These are phyloP conservation scores for Acacia acuminata DNA, from an alignment of 306 rosid genomes.

Conservation along the genomic window DNA sequence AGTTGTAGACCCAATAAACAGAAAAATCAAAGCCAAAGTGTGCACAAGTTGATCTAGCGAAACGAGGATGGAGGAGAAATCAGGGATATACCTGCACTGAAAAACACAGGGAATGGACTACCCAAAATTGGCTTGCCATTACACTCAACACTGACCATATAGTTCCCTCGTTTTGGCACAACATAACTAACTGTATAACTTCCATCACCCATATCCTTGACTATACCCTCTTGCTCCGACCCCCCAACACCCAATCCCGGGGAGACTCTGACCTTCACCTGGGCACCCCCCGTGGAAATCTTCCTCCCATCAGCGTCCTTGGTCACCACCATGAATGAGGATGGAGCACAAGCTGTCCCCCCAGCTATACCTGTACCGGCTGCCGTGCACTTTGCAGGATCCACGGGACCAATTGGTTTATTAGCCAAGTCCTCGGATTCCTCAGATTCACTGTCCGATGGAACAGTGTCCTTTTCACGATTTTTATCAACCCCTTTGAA, in stretches of 20 bases:
- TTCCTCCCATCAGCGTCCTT: conserved; percentile 91
- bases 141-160: conserved; percentile 89
- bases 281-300: conserved; percentile 71
- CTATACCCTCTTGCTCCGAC: conserved; percentile 90
- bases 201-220: conserved; percentile 95
- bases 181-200: conserved; percentile 87
- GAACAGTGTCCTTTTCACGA: conserved; percentile 50
- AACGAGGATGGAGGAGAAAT: neutral
- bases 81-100: conserved; percentile 89
- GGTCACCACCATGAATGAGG: conserved; percentile 72
- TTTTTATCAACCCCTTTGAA: conserved; percentile 63
- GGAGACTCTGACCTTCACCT: conserved; percentile 69
- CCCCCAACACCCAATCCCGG: conserved; percentile 98
- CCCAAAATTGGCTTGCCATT: conserved; percentile 95
- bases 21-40: neutral
- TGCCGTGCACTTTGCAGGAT: conserved; percentile 82
- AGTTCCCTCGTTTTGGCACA: conserved; percentile 95
- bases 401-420: conserved; percentile 91
- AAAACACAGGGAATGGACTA: conserved; percentile 97
- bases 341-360: conserved; percentile 86
- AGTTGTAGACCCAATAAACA: neutral
- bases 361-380: conserved; percentile 91
- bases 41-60: neutral
- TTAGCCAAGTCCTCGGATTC: conserved; percentile 73
- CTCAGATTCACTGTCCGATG: conserved; percentile 86